These are phyloP conservation scores for Diplodia sapinea DNA, from an alignment of 2,329 filamentous ascomycete genomes.

Conservation along the genomic window DNA sequence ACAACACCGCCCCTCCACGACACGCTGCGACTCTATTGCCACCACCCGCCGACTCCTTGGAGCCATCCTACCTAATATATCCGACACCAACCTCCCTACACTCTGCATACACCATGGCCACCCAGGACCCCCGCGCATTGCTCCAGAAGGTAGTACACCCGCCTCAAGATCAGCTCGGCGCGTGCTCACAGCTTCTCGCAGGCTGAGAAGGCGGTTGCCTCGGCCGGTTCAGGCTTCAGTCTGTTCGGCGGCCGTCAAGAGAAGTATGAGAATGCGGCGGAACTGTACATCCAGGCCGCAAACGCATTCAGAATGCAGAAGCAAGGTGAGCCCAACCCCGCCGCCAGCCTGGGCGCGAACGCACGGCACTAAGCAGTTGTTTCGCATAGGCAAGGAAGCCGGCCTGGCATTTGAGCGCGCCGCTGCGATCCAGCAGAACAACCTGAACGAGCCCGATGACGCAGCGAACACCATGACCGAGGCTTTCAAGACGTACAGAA, in stretches of 20 bases:
- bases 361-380: slow-evolving; percentile 10
- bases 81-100: background rate
- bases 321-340: slow-evolving; percentile 64
- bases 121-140: slow-evolving; percentile 74
- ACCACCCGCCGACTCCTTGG: background rate
- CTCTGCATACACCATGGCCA: slow-evolving; percentile 61
- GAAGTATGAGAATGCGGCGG: slow-evolving; percentile 88
- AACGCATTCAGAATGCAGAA: slow-evolving; percentile 92
- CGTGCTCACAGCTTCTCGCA: slow-evolving; percentile 49
- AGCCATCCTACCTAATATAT: background rate
- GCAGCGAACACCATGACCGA: slow-evolving; percentile 87
- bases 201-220: slow-evolving; percentile 83
- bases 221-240: slow-evolving; percentile 81
- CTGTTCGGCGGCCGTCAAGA: slow-evolving; percentile 87
- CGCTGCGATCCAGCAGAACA: slow-evolving; percentile 77
- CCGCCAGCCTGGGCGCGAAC: background rate
- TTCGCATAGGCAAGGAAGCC: slow-evolving; percentile 73
- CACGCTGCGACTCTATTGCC: slow-evolving; percentile 3
- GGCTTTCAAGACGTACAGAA: slow-evolving; percentile 89
- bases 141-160: slow-evolving; percentile 70
- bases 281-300: slow-evolving; percentile 84
- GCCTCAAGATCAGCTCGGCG: slow-evolving; percentile 22
- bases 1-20: slow-evolving; percentile 18
- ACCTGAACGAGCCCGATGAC: slow-evolving; percentile 90
- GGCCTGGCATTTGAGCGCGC: slow-evolving; percentile 84